Evolutionary conservation across 345 rosid species (phyloP).

Genomic region (Syzygium oleosum): DNA sequence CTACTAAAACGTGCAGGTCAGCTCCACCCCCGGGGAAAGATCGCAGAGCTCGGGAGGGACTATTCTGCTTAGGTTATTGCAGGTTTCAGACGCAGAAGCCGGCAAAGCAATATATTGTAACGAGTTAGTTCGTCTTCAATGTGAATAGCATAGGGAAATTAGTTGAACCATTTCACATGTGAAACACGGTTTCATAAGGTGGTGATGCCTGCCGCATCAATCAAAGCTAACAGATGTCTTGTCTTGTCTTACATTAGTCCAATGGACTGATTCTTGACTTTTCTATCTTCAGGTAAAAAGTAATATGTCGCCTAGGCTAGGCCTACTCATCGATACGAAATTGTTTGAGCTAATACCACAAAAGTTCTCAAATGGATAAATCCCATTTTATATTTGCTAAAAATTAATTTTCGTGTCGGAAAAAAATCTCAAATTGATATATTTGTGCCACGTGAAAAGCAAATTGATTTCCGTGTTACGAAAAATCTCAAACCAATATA

Average conservation of each 20-base stretch:
- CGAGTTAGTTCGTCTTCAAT: background rate
- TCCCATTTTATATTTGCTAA: rapidly evolving
- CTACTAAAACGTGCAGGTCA: background rate
- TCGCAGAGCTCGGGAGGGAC: background rate
- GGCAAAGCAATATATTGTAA: background rate
- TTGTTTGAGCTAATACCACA: background rate
- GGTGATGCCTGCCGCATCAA: background rate
- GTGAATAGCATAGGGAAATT: background rate
- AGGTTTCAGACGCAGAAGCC: background rate
- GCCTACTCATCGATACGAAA: background rate
- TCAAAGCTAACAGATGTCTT: no score
- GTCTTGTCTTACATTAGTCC: background rate
- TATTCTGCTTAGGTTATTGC: background rate
- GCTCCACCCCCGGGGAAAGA: background rate
- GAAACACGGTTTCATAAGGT: background rate
- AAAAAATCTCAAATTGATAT: background rate
- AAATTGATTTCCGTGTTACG: background rate
- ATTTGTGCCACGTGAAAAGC: rapidly evolving
- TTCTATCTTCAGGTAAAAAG: background rate
- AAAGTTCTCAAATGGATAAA: background rate
- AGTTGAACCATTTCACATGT: background rate
- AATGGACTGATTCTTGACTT: background rate
- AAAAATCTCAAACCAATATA: background rate
- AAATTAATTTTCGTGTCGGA: background rate
- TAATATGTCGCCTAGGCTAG: background rate